A percentile compares a stretch with the other conserved stretches of the same genome.
Evolutionary conservation across 371 early-diverging fungal genomes (phyloP).

Genomic region (Saksenaea vasiformis): DNA sequence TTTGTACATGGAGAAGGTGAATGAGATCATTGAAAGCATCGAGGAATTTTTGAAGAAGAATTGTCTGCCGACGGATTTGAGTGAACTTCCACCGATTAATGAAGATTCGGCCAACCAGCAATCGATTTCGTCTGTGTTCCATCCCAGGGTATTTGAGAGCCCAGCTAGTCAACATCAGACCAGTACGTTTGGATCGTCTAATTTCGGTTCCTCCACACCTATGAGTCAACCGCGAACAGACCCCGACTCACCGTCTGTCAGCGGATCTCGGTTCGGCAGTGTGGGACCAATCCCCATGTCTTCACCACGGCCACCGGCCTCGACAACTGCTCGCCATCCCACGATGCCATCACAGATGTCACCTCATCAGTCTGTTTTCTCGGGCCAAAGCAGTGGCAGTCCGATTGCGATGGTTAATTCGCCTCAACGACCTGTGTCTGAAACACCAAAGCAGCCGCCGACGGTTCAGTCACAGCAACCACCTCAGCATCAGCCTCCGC

Average conservation of each 20-base stretch:
- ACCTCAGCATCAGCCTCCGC: constrained; percentile 14
- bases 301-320: constrained; percentile 11
- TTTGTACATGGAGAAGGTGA: constrained; percentile 52
- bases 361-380: constrained; percentile 13
- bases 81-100: constrained; percentile 40
- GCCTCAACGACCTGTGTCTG: constrained; percentile 12
- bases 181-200: neutral
- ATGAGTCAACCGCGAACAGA: constrained; percentile 1
- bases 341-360: constrained; percentile 25
- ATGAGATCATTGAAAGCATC: constrained; percentile 43
- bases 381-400: neutral
- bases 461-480: constrained; percentile 10
- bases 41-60: constrained; percentile 36
- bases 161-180: neutral
- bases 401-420: constrained; percentile 14
- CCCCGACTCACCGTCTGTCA: constrained; percentile 8
- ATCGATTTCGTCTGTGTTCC: constrained; percentile 37
- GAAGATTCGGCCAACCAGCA: constrained; percentile 44
- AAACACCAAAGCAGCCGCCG: constrained; percentile 12
- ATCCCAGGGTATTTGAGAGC: constrained; percentile 28
- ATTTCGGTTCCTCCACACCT: constrained; percentile 1
- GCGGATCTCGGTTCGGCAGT: neutral
- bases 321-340: constrained; percentile 4
- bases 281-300: constrained; percentile 1
- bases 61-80: constrained; percentile 27